Evolutionary conservation across 2,329 filamentous ascomycete genomes (phyloP), one percentile per base, ranked within the genome.

Genomic region (Teratosphaeria nubilosa): DNA sequence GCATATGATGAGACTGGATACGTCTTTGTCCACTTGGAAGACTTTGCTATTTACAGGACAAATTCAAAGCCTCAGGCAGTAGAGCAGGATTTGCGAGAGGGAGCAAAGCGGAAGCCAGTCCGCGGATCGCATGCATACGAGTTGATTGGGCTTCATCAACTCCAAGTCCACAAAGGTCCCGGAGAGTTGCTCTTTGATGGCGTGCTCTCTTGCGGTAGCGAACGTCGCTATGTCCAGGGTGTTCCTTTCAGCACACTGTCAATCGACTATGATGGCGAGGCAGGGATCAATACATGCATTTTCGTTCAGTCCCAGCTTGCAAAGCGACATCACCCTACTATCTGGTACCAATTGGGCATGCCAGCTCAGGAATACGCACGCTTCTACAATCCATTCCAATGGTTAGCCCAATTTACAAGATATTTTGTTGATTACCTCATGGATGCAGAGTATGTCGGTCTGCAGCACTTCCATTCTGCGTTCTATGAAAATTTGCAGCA

Each of bases 321-420:
- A 14, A 69, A 76, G 11, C 52, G 13, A 5, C 37, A 52, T 3
- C 54, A 57, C 24, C 16, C n/a, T 22, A 20, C 41, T 48, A 69
- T 89, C 0, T 92, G 85, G 75, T 94, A 91, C 66, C 77, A 77
- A 10, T 70, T 95, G 0, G 65, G 65, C 1, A 62, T 58, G 1
- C 86, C 89, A 0, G 76, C 83, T 0, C 30, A 61, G 0, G 83
- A 85, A 41, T 95, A 94, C 65, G 61, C 60, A 11, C 73, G 82
- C 1, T 91, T 86, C 64, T 80, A 85, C 59, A 54, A 72, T 0
- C 78, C 82, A 0, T 92, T 90, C 60, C 59, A 85, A 0, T 94
- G 88, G 88, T 71, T 91, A 0, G 86, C 83, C 0, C 79, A 86
- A 56, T 74, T 94, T 0, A 78, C 81, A 0, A 92, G 91, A 66